Conservation (phyloP, 163 green algal genomes). For the Scenedesmus sp. region DNA sequence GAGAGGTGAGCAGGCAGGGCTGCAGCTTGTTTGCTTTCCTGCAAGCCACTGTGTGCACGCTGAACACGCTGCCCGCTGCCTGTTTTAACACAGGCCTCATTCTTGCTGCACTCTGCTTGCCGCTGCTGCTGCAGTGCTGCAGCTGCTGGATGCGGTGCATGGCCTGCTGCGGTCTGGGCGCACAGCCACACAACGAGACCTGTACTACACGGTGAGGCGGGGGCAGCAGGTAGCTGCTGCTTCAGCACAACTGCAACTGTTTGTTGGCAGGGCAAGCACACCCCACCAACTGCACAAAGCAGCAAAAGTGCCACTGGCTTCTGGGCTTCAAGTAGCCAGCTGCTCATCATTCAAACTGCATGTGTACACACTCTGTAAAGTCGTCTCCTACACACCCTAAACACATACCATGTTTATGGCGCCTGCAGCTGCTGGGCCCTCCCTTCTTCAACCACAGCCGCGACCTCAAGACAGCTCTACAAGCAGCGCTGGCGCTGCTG, state of each 20-base stretch:
- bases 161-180: constrained; percentile 62
- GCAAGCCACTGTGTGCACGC: neutral
- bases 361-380: neutral
- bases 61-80: neutral
- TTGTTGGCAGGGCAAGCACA: neutral
- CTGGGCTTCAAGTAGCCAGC: too few relatives aligned
- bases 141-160: constrained; percentile 71
- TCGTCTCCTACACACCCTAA: too few relatives aligned
- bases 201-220: constrained; percentile 75
- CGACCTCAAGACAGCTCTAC: constrained; percentile 65
- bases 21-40: neutral
- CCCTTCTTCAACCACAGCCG: constrained; percentile 59
- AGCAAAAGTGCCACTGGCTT: neutral
- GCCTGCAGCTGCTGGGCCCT: constrained; percentile 58
- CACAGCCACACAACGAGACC: constrained; percentile 70
- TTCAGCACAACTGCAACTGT: neutral
- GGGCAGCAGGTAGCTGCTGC: neutral
- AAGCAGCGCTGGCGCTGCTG: constrained; percentile 66
- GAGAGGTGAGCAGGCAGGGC: constrained; percentile 35
- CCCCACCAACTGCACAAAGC: neutral
- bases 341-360: neutral
- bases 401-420: neutral
- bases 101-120: neutral
- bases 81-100: neutral
- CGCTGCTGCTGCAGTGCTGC: constrained; percentile 58